Percentiles rank a stretch among this genome's conserved stretches.
phyloP scores from a whole-genome alignment of 352 stramenopile genomes.

The Blastocystis sp. region DNA sequence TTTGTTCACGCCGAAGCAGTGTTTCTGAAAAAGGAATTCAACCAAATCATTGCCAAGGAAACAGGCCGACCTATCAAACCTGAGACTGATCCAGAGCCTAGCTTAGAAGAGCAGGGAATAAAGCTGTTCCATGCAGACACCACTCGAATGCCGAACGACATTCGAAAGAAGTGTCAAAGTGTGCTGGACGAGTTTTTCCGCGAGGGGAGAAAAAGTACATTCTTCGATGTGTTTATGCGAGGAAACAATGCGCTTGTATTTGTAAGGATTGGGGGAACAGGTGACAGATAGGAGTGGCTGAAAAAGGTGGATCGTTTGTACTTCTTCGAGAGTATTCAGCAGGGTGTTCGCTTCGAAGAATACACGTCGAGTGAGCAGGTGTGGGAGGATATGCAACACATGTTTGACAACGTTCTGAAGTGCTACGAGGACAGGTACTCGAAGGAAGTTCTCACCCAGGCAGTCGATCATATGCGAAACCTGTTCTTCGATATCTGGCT shows the following conservation, averaged over 20 bases:
- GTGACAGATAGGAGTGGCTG: slow-evolving; percentile 36
- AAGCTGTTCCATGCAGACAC: slow-evolving; percentile 8
- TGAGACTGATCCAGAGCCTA: background rate
- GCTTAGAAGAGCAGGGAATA: background rate
- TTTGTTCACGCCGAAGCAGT: slow-evolving; percentile 20
- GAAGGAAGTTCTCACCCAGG: background rate
- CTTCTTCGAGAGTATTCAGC: background rate
- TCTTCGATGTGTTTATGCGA: background rate
- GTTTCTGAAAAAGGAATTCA: slow-evolving; percentile 11
- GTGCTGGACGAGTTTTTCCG: background rate
- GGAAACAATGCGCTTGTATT: background rate
- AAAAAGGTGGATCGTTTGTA: slow-evolving; percentile 35
- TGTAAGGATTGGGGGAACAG: background rate
- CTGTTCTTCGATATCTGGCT: background rate
- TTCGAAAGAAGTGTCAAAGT: background rate
- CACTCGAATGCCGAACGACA: background rate
- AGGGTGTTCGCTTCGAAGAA: background rate
- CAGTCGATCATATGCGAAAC: background rate
- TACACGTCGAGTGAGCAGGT: background rate
- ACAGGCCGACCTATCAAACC: background rate
- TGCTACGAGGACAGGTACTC: background rate
- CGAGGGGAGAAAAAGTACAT: background rate
- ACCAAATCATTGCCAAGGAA: background rate
- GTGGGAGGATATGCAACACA: background rate
- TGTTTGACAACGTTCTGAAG: slow-evolving; percentile 5